Evolutionary conservation across 2,329 filamentous ascomycete species (phyloP).

Genomic region (Diaporthe citriasiana): DNA sequence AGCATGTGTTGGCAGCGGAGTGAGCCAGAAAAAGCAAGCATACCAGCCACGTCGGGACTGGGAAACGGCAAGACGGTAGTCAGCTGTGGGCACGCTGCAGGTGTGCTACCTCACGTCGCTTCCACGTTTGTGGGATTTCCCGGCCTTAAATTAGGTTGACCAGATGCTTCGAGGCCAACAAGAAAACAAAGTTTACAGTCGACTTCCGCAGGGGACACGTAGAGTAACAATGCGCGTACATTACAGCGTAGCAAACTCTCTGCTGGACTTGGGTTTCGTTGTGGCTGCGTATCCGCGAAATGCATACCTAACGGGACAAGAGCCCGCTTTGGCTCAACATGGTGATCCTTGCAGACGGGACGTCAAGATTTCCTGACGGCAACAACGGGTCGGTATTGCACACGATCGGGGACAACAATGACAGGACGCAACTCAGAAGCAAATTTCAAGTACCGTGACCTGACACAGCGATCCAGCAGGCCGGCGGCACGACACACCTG

Average conservation of each 20-base stretch:
- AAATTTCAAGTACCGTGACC: conserved; percentile 38
- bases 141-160: conserved; percentile 1
- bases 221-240: neutral
- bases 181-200: conserved; percentile 6
- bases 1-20: conserved; percentile 30
- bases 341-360: conserved; percentile 25
- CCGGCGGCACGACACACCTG: conserved; percentile 32
- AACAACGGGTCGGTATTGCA: conserved; percentile 37
- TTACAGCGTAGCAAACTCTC: neutral
- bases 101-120: neutral
- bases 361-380: conserved; percentile 31
- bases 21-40: conserved; percentile 27
- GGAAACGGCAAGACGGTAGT: conserved; percentile 18
- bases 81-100: conserved; percentile 18
- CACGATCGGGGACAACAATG: conserved; percentile 26
- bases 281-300: conserved; percentile 22
- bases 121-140: neutral
- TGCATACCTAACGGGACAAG: conserved; percentile 17
- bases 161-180: conserved; percentile 19
- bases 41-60: conserved; percentile 37
- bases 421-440: conserved; percentile 14
- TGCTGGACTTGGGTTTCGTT: neutral
- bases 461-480: conserved; percentile 33
- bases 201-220: conserved; percentile 5
- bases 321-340: conserved; percentile 21